Percentiles rank a stretch among this genome's conserved stretches.
These are phyloP conservation scores for Diplodia scrobiculata DNA, from an alignment of 2,329 filamentous ascomycete species.

Conservation along the genomic window DNA sequence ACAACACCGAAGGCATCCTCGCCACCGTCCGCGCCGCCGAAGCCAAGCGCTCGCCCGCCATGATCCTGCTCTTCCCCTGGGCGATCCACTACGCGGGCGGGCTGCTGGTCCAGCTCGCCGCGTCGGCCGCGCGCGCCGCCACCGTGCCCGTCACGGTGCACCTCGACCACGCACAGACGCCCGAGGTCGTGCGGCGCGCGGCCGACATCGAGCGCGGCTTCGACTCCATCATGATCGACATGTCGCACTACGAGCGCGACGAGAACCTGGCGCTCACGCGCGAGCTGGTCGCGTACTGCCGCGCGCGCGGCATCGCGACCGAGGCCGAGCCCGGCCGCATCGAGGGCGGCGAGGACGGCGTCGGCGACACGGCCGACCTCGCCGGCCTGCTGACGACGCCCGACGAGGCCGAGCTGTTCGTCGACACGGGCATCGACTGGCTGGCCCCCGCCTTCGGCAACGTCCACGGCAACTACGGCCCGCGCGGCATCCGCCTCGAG, in stretches of 20 bases:
- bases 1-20: slow-evolving; percentile 72
- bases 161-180: slow-evolving; percentile 67
- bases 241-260: slow-evolving; percentile 70
- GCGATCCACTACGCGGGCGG: slow-evolving; percentile 66
- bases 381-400: slow-evolving; percentile 67
- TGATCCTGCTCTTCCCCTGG: slow-evolving; percentile 76
- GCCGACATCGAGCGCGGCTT: slow-evolving; percentile 57
- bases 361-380: slow-evolving; percentile 66
- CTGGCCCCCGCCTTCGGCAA: slow-evolving; percentile 76
- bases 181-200: slow-evolving; percentile 62
- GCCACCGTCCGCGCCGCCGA: slow-evolving; percentile 70
- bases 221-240: slow-evolving; percentile 75
- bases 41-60: slow-evolving; percentile 65
- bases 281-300: slow-evolving; percentile 65
- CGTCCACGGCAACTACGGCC: slow-evolving; percentile 55
- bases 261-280: slow-evolving; percentile 68
- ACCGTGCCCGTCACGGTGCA: slow-evolving; percentile 64
- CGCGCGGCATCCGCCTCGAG: slow-evolving; percentile 54
- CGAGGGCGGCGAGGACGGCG: slow-evolving; percentile 73
- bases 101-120: slow-evolving; percentile 53
- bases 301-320: slow-evolving; percentile 66
- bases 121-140: slow-evolving; percentile 59
- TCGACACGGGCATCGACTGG: slow-evolving; percentile 71
- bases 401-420: slow-evolving; percentile 70
- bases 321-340: slow-evolving; percentile 73